Conservation (phyloP, 2,329 filamentous ascomycete genomes). For the Neofusicoccum parvum region DNA sequence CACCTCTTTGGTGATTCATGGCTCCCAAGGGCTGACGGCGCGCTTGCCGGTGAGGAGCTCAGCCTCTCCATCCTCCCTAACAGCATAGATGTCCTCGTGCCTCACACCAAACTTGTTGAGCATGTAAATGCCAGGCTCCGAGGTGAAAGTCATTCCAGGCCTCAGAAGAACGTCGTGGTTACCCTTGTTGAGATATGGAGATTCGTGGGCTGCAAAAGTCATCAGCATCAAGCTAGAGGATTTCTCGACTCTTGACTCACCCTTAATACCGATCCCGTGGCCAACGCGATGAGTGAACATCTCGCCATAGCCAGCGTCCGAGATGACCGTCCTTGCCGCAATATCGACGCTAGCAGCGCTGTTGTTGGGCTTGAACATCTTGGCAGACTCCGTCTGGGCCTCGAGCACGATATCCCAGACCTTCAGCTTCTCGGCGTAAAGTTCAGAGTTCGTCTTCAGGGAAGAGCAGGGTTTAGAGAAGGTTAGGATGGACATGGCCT, state of each 20-base stretch:
- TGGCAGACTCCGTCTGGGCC: slow-evolving; percentile 60
- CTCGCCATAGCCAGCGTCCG: slow-evolving; percentile 59
- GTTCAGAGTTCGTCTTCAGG: slow-evolving; percentile 23
- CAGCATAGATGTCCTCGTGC: slow-evolving; percentile 64
- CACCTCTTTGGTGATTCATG: slow-evolving; percentile 29
- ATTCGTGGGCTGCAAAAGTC: slow-evolving; percentile 55
- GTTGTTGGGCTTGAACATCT: slow-evolving; percentile 52
- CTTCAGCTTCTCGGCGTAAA: slow-evolving; percentile 52
- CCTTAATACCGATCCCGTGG: slow-evolving; percentile 67
- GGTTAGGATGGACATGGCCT: slow-evolving; percentile 21
- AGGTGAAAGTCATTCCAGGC: slow-evolving; percentile 65
- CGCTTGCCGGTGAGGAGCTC: slow-evolving; percentile 58
- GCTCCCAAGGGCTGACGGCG: slow-evolving; percentile 57
- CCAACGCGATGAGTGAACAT: slow-evolving; percentile 65
- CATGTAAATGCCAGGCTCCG: slow-evolving; percentile 65
- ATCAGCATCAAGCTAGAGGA: not conserved
- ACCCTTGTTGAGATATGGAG: slow-evolving; percentile 65
- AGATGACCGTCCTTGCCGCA: slow-evolving; percentile 60
- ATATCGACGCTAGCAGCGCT: slow-evolving; percentile 63
- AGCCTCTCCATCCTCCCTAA: slow-evolving; percentile 56
- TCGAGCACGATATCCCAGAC: slow-evolving; percentile 65
- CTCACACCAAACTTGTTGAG: slow-evolving; percentile 62
- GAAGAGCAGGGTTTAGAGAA: slow-evolving; percentile 1
- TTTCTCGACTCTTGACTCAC: not conserved
- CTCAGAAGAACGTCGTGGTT: slow-evolving; percentile 53